A percentile compares a stretch with the other conserved stretches of the same genome.
Conservation (phyloP, 371 early-diverging fungal genomes). For the Coemansia sp. region DNA sequence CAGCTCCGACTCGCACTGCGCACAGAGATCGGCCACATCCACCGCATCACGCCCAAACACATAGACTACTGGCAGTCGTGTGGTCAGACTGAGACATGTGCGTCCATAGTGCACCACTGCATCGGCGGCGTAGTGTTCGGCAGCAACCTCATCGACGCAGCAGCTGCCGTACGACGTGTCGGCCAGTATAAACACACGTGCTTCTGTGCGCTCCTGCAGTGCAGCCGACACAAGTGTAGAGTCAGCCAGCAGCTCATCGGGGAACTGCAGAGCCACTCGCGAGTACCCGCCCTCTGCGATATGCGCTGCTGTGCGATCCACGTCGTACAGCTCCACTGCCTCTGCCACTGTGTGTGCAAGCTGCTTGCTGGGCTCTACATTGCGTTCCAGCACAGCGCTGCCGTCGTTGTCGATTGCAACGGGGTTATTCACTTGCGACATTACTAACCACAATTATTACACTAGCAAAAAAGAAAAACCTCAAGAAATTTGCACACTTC, state of each 20-base stretch:
- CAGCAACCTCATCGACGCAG: slow-evolving; percentile 95
- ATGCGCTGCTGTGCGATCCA: slow-evolving; percentile 61
- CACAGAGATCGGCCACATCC: slow-evolving; percentile 57
- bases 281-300: slow-evolving; percentile 57
- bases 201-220: slow-evolving; percentile 52
- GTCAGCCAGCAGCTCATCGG: slow-evolving; percentile 79
- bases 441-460: background rate
- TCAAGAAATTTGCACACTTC: background rate
- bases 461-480: background rate
- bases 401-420: slow-evolving; percentile 29
- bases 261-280: slow-evolving; percentile 84
- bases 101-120: slow-evolving; percentile 90
- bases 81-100: slow-evolving; percentile 84
- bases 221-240: slow-evolving; percentile 62
- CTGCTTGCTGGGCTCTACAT: background rate
- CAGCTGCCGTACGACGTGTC: slow-evolving; percentile 96
- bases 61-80: slow-evolving; percentile 80
- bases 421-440: background rate
- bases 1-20: background rate
- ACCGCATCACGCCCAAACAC: slow-evolving; percentile 77
- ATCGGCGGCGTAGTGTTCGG: slow-evolving; percentile 81
- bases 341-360: background rate
- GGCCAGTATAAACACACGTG: slow-evolving; percentile 74
- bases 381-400: slow-evolving; percentile 23
- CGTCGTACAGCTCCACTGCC: slow-evolving; percentile 56